Conservation (phyloP, 1,139 yeast species). For the Wickerhamomyces sp. region DNA sequence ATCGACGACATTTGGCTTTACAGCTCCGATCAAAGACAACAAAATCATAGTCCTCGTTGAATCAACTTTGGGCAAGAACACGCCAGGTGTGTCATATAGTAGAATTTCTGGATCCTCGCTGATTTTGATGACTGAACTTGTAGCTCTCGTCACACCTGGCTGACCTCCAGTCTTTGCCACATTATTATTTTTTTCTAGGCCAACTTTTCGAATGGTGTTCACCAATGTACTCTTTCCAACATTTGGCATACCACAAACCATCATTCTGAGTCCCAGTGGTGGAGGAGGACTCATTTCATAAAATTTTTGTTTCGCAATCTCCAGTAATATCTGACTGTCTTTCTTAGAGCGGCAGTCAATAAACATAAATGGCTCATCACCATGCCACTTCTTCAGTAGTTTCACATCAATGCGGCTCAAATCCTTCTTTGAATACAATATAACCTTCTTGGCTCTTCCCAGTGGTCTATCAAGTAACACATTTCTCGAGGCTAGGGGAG, state of each 20-base stretch:
- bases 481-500: constrained; percentile 82
- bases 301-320: constrained; percentile 41
- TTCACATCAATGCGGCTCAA: constrained; percentile 23
- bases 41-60: constrained; percentile 70
- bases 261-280: constrained; percentile 72
- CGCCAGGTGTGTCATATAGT: constrained; percentile 91
- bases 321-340: constrained; percentile 50
- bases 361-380: constrained; percentile 49
- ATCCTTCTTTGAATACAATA: constrained; percentile 70
- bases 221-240: constrained; percentile 95
- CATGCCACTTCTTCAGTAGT: constrained; percentile 51
- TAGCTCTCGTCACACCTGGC: constrained; percentile 85
- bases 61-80: constrained; percentile 71
- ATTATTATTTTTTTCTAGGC: constrained; percentile 26
- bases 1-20: constrained; percentile 66
- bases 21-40: constrained; percentile 71
- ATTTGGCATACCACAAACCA: constrained; percentile 94
- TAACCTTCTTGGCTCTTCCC: constrained; percentile 48
- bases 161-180: constrained; percentile 85
- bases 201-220: constrained; percentile 58
- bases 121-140: constrained; percentile 72
- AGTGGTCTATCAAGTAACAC: constrained; percentile 69
- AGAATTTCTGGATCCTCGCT: constrained; percentile 59
- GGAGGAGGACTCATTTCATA: constrained; percentile 43
- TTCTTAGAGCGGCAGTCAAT: constrained; percentile 52